Evolutionary conservation across 2,329 filamentous ascomycete genomes (phyloP), one percentile per base, ranked within the genome.

Genomic region (Fusarium praegraminearum): DNA sequence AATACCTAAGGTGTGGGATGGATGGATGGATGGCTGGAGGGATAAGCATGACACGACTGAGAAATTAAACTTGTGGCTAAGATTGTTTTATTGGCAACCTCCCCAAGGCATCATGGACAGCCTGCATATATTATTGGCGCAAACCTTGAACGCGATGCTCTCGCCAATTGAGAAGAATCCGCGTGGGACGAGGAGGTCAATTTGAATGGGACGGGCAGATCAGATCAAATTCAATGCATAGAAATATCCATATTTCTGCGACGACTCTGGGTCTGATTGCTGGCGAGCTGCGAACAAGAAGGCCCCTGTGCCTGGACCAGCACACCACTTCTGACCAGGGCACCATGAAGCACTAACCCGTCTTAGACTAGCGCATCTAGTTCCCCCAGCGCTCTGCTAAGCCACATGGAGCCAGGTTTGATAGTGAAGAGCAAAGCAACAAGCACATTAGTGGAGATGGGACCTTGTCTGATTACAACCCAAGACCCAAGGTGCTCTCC

Each of bases 301-400:
- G 36, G 50, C 65, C 56, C 63, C 51, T 71, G 64, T 70, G 53
- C 68, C 70, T 73, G 69, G 53, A 59, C 63, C 57, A 70, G 30
- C 18, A 35, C 56, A 69, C 58, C 58, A 57, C 49, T 50, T 28
- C 22, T 36, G 41, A 33, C 30, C 32, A 59, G 56, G 49, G 51
- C 43, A 50, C 53, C 44, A 50, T 36, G 32, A 22, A 13, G 28
- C 26, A 59, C 50, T 55, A 65, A 59, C 69, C 51, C 51, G 57
- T 33, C 52, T 54, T 30, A 61, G 66, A 62, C 52, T 74, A 74
- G 69, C 47, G 62, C 20, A 22, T 30, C 10, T 45, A 28, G 43
- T 43, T 53, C 41, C 72, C 70, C 57, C 52, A 41, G 55, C 43
- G 59, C 63, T 47, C 47, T 71, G 64, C 71, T 72, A 70, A 71